Evolutionary conservation across 2,329 filamentous ascomycete genomes (phyloP), one percentile per base, ranked within the genome.

Genomic region (Colletotrichum caudatum): DNA sequence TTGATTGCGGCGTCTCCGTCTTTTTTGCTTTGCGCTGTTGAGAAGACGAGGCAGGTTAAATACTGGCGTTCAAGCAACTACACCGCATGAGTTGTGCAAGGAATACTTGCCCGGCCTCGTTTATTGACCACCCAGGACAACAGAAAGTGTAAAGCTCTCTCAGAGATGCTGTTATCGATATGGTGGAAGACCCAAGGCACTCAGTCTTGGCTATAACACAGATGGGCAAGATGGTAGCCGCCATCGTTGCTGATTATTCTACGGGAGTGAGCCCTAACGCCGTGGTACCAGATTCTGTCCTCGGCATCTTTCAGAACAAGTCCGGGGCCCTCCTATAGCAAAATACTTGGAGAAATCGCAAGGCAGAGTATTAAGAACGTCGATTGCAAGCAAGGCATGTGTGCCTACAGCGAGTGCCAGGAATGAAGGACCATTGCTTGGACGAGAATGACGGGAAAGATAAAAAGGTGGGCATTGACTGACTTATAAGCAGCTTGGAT

Each of bases 1-100:
- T 68, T 71, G 29, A 56, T 23, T n/a, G 23, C 6, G 23, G 12
- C 39, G n/a, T 44, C 58, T 53, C 37, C 35, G 44, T n/a, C 61
- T 58, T 50, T 66, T 62, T 58, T 18, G 57, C 23, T n/a, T 50
- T 12, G 16, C 33, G 16, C 18, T 26, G 26, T 46, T n/a, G 35
- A 26, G 26, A 57, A 51, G 35, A 58, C 64, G 44, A 67, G 57
- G 35, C 41, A 37, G 26, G 44, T 51, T 41, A n/a, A 44, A 37
- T 29, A 7, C 23, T 26, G 35, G 51, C 41, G 29, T 29, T 23
- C 33, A 16, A 33, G 29, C 23, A 61, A 16, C 26, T 20, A n/a
- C 23, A 26, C 35, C 7, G n/a, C 53, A 54, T 33, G 26, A 35
- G 26, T 23, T 33, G 14, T 26, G 23, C 20, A 14, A n/a, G 23